Conservation (phyloP, 208 protist genomes). For the Naegleria lovaniensis region DNA sequence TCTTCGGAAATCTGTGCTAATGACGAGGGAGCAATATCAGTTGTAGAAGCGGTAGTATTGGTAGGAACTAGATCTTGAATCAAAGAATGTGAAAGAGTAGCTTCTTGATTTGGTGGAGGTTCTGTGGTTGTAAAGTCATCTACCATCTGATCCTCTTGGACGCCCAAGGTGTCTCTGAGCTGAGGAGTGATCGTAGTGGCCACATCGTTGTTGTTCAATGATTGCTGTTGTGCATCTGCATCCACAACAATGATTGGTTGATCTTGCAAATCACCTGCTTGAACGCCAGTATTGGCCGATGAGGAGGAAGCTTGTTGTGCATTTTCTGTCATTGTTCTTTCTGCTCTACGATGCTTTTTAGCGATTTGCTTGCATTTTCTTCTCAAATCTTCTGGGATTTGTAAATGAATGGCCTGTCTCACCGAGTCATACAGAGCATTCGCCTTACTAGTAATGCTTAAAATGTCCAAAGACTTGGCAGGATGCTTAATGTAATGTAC, state of each 20-base stretch:
- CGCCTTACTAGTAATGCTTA: not conserved
- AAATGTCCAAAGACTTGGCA: not conserved
- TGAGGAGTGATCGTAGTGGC: not conserved
- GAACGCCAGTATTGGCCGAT: no score
- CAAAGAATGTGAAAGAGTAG: not conserved
- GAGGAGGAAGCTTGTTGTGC: not conserved
- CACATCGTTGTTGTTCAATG: not conserved
- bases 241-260: not conserved
- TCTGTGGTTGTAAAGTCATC: not conserved
- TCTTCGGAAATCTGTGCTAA: not conserved
- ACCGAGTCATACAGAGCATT: not conserved
- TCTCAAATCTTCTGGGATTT: not conserved
- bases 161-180: no score
- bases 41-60: not conserved
- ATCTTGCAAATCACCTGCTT: not conserved
- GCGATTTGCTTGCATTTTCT: constrained; percentile 18
- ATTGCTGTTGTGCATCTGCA: not conserved
- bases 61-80: not conserved
- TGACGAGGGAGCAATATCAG: not conserved
- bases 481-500: not conserved
- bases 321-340: not conserved
- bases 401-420: not conserved
- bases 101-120: not conserved
- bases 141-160: no score
- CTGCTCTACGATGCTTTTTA: not conserved